Conservation (phyloP, 1,139 yeast species). For the Pichia sp. region DNA sequence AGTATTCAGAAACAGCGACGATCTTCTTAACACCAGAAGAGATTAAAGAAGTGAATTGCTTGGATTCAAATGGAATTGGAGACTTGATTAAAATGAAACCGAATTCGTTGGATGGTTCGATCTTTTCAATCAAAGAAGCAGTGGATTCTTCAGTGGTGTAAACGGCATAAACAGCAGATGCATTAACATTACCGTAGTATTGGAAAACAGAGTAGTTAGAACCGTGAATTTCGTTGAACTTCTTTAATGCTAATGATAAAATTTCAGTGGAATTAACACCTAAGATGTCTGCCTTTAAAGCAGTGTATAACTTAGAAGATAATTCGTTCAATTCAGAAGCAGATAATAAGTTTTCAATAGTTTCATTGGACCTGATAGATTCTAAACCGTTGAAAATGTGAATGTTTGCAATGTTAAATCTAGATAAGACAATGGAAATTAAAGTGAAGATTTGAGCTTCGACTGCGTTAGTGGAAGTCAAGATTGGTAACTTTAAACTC, state of each 20-base stretch:
- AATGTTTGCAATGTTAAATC: constrained; percentile 55
- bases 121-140: constrained; percentile 46
- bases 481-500: constrained; percentile 64
- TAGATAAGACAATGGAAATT: constrained; percentile 63
- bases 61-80: constrained; percentile 72
- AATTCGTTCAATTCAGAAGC: constrained; percentile 44
- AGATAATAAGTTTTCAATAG: constrained; percentile 46
- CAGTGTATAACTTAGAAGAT: constrained; percentile 39
- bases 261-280: constrained; percentile 33
- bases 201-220: constrained; percentile 66
- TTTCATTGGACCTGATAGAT: constrained; percentile 56
- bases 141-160: constrained; percentile 70
- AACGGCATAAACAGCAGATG: constrained; percentile 72
- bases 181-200: constrained; percentile 58
- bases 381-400: constrained; percentile 81
- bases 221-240: constrained; percentile 56
- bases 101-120: constrained; percentile 39
- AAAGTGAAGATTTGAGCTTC: constrained; percentile 72
- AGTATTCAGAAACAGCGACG: constrained; percentile 50
- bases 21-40: constrained; percentile 62
- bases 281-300: constrained; percentile 28
- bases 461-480: constrained; percentile 59
- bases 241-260: constrained; percentile 45
- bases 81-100: constrained; percentile 76
- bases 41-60: constrained; percentile 54